A percentile compares a stretch with the other conserved stretches of the same genome.
These are phyloP conservation scores for Pinus taeda DNA, from an alignment of 75 land plant species.

Conservation along the genomic window DNA sequence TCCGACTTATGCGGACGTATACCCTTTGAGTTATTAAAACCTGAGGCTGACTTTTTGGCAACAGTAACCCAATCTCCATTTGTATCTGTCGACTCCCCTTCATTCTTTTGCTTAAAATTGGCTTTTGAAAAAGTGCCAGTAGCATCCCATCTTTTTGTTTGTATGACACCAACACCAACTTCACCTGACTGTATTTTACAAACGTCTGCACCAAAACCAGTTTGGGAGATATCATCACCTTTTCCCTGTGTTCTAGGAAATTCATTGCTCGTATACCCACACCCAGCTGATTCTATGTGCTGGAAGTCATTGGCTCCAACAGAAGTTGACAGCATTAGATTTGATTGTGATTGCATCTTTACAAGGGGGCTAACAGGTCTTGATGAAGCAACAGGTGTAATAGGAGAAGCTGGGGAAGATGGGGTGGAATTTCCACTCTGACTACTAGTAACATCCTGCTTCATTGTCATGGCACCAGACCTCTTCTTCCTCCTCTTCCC, in stretches of 20 bases:
- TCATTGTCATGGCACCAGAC: conserved; percentile 21
- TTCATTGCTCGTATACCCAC: not conserved
- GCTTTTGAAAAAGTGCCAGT: not conserved
- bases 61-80: conserved; percentile 10
- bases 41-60: conserved; percentile 2
- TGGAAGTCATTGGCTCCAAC: not conserved
- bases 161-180: not conserved
- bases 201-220: conserved; percentile 1
- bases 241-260: not conserved
- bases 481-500: conserved; percentile 33
- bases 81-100: not conserved
- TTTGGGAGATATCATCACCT: not conserved
- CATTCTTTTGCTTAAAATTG: not conserved
- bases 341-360: not conserved
- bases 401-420: conserved; percentile 18
- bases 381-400: conserved; percentile 6
- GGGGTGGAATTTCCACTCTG: conserved; percentile 52
- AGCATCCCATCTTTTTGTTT: not conserved
- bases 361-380: not conserved
- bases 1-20: not conserved
- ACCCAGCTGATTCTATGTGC: conserved; percentile 6
- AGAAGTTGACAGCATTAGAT: not conserved
- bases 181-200: not conserved
- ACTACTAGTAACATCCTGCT: conserved; percentile 57
- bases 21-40: not conserved